A percentile compares a stretch with the other conserved stretches of the same genome.
Evolutionary conservation across 164 flowering plant genomes (phyloP).

Genomic region (Paratinospora sagittata): DNA sequence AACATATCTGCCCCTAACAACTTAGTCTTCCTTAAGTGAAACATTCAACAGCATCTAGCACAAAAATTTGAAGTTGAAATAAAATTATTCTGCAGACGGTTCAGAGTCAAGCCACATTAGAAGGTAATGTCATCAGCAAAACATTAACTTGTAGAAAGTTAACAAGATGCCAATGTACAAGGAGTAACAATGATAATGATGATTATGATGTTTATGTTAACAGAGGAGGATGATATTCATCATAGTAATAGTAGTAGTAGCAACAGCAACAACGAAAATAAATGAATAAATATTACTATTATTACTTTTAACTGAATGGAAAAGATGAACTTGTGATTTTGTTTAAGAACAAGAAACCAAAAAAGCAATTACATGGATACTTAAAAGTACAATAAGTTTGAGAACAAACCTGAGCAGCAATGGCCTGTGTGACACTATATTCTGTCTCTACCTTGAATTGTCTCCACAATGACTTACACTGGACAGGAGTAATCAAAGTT

Average conservation of each 20-base stretch:
- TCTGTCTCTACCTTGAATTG: constrained; percentile 86
- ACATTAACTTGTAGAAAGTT: neutral
- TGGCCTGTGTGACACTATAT: constrained; percentile 79
- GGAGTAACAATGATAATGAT: too few relatives aligned
- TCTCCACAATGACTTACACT: constrained; percentile 88
- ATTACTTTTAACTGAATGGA: too few relatives aligned
- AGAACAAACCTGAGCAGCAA: constrained; percentile 69
- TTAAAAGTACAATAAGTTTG: neutral
- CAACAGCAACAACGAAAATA: neutral
- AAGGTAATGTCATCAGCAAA: neutral
- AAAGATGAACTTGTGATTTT: neutral
- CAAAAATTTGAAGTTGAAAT: neutral
- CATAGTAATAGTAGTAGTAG: neutral
- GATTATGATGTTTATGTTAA: too few relatives aligned
- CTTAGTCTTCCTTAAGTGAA: too few relatives aligned
- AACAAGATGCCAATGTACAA: neutral
- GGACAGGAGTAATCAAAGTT: constrained; percentile 82
- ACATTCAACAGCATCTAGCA: neutral
- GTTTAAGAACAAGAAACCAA: neutral
- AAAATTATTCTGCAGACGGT: neutral
- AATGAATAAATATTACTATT: neutral
- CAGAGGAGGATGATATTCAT: neutral
- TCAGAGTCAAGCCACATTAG: neutral
- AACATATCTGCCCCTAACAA: too few relatives aligned
- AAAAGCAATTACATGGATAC: neutral